phyloP scores from a whole-genome alignment of 805 yeast genomes.

The Cyberlindnera euphorbiiphila region DNA sequence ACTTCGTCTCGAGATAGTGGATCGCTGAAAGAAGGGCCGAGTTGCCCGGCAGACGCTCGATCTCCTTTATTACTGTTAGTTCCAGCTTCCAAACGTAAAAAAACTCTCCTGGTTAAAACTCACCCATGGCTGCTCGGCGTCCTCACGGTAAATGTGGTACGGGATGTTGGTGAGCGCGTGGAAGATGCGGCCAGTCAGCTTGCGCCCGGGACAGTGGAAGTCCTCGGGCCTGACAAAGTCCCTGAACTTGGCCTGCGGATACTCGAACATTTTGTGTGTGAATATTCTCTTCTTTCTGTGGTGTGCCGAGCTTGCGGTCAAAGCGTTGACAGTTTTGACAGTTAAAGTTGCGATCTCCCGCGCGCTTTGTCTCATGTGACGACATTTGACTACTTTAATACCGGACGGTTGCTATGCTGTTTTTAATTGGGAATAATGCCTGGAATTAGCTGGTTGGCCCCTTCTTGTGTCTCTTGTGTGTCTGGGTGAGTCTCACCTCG shows the following conservation, averaged over 20 bases:
- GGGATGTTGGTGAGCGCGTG: constrained; percentile 69
- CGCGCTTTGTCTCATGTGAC: no score
- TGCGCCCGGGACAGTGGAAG: constrained; percentile 21
- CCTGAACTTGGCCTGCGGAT: constrained; percentile 13
- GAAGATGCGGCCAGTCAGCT: constrained; percentile 54
- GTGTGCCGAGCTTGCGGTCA: neutral
- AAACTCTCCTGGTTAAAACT: no score
- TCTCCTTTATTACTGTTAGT: constrained; percentile 20
- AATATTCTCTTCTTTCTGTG: neutral
- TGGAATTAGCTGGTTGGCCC: neutral
- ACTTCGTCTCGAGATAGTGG: constrained; percentile 54
- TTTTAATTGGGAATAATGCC: no score
- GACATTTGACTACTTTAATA: no score
- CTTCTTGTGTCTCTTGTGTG: neutral
- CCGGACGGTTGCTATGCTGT: no score
- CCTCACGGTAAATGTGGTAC: constrained; percentile 47
- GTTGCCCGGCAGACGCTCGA: constrained; percentile 70
- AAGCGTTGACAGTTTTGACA: neutral
- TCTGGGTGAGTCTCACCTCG: constrained; percentile 2
- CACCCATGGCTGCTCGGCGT: constrained; percentile 31
- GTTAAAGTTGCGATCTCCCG: no score
- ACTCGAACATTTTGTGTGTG: constrained; percentile 4
- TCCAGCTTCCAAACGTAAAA: neutral
- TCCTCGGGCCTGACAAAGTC: constrained; percentile 26
- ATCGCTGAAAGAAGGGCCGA: constrained; percentile 80